A percentile compares a stretch with the other conserved stretches of the same genome.
Conservation (phyloP, 768 basidiomycete genomes). For the Psilocybe cubensis region DNA sequence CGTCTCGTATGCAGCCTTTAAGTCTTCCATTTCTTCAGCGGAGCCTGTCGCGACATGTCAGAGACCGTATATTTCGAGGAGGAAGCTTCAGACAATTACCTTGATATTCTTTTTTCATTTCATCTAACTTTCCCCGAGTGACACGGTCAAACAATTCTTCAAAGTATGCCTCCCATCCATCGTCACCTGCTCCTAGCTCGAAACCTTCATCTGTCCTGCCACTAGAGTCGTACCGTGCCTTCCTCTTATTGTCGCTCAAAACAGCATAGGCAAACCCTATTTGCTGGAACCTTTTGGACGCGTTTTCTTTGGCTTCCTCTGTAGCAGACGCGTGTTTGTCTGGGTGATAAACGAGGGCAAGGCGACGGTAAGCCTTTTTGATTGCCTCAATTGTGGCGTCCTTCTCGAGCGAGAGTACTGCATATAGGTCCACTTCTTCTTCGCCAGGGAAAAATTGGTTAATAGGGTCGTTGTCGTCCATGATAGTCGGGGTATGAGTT, state of each 20-base stretch:
- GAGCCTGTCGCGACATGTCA: constrained; percentile 59
- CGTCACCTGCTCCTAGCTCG: constrained; percentile 71
- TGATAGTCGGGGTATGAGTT: constrained; percentile 29
- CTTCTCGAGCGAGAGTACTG: constrained; percentile 60
- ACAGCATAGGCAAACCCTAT: constrained; percentile 95
- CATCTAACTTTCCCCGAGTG: constrained; percentile 84
- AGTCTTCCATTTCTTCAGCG: constrained; percentile 79
- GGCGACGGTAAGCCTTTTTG: constrained; percentile 82
- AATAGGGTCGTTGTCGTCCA: constrained; percentile 78
- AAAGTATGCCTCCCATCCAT: constrained; percentile 97
- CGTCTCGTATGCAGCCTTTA: constrained; percentile 74
- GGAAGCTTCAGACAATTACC: constrained; percentile 44
- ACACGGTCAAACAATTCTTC: constrained; percentile 87
- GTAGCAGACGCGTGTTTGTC: constrained; percentile 79
- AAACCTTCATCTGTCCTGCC: constrained; percentile 86
- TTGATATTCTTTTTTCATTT: constrained; percentile 95
- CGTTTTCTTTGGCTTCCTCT: constrained; percentile 64
- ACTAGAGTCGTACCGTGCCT: constrained; percentile 80
- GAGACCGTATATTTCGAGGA: not conserved
- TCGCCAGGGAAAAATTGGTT: constrained; percentile 77
- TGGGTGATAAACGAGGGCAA: constrained; percentile 84
- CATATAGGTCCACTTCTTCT: constrained; percentile 78
- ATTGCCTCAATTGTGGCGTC: constrained; percentile 69
- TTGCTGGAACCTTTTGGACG: constrained; percentile 85
- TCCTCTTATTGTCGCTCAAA: constrained; percentile 75